These are phyloP conservation scores for Kluyveromyces nonfermentans DNA, from an alignment of 805 yeast genomes.

Conservation along the genomic window DNA sequence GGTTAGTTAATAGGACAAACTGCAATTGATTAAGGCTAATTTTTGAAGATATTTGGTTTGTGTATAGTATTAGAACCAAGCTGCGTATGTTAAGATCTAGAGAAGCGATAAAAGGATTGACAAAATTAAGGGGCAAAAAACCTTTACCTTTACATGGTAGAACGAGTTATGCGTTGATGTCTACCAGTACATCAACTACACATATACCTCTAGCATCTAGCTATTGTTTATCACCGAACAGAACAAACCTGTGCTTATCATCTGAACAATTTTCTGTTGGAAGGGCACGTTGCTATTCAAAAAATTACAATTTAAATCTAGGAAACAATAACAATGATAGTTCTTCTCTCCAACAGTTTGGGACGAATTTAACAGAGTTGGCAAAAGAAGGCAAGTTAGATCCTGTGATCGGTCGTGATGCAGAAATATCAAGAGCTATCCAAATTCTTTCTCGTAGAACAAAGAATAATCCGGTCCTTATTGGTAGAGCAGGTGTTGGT, in stretches of 20 bases:
- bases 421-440: slow-evolving; percentile 85
- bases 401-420: slow-evolving; percentile 96
- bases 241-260: neutral
- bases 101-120: neutral
- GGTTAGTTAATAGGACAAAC: no score
- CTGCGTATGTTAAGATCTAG: neutral
- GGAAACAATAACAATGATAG: slow-evolving; percentile 35
- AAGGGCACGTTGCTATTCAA: slow-evolving; percentile 1
- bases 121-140: neutral
- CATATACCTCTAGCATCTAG: neutral
- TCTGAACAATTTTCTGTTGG: neutral
- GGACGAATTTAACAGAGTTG: slow-evolving; percentile 74
- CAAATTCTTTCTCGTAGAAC: slow-evolving; percentile 89
- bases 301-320: slow-evolving; percentile 1
- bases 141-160: neutral
- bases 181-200: neutral
- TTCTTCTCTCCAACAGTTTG: slow-evolving; percentile 77
- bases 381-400: slow-evolving; percentile 88
- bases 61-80: neutral
- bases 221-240: neutral
- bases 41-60: neutral
- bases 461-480: slow-evolving; percentile 88
- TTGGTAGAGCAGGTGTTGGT: slow-evolving; percentile 98
- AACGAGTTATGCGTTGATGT: neutral
- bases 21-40: no score